Conservation (phyloP, 768 basidiomycete species). For the Boletus subparvulus region DNA sequence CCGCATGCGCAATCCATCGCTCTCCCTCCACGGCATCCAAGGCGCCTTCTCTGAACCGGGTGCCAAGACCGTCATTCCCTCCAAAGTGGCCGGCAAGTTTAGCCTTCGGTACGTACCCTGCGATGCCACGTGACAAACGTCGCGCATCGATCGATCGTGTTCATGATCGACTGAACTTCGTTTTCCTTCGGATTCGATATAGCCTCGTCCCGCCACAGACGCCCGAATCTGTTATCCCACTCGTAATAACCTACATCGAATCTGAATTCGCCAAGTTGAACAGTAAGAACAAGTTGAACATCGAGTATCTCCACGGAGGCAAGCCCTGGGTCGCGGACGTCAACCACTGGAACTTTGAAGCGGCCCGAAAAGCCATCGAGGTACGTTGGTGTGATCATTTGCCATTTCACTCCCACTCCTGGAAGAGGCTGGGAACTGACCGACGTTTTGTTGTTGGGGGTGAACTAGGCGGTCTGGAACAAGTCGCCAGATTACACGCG, state of each 20-base stretch:
- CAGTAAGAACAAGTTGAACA: constrained; percentile 74
- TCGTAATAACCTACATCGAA: constrained; percentile 69
- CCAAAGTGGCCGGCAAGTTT: constrained; percentile 87
- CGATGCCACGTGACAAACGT: not conserved
- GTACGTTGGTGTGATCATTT: constrained; percentile 31
- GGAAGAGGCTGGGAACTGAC: not conserved
- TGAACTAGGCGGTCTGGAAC: constrained; percentile 51
- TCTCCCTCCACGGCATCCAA: constrained; percentile 94
- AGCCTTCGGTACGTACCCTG: constrained; percentile 71
- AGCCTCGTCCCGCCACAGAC: constrained; percentile 87
- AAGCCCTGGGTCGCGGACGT: constrained; percentile 87
- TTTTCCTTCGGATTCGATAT: not conserved
- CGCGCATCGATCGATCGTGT: not conserved
- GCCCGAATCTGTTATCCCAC: constrained; percentile 66
- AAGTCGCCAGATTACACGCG: constrained; percentile 79
- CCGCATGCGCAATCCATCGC: constrained; percentile 85
- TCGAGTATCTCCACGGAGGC: constrained; percentile 78
- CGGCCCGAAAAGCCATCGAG: constrained; percentile 84
- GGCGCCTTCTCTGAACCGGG: constrained; percentile 83
- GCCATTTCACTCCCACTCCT: too few relatives aligned
- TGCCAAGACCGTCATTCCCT: constrained; percentile 92
- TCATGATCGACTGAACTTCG: not conserved
- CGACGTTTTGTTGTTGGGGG: not conserved
- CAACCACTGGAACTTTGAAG: constrained; percentile 92
- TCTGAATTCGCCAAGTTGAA: constrained; percentile 82